Evolutionary conservation across 2,329 filamentous ascomycete species (phyloP).

Genomic region (Cordyceps cicadae): DNA sequence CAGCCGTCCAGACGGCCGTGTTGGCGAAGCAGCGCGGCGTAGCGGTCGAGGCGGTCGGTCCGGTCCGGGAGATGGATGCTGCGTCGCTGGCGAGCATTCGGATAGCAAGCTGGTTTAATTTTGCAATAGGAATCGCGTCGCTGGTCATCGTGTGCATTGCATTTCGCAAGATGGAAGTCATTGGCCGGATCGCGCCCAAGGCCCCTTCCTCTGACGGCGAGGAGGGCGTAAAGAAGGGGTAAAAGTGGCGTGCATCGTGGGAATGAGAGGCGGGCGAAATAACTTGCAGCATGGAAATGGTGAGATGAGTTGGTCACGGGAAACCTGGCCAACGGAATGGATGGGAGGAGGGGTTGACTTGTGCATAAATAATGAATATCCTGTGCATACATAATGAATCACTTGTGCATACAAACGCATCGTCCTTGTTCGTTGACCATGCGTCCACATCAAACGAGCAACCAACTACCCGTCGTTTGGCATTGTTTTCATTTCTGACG

Average conservation of each 20-base stretch:
- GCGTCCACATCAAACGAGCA: no score
- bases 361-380: not conserved
- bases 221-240: conserved; percentile 14
- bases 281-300: not conserved
- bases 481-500: no score
- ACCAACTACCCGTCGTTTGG: no score
- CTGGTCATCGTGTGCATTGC: conserved; percentile 36
- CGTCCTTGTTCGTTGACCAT: not conserved
- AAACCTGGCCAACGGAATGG: not conserved
- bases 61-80: conserved; percentile 34
- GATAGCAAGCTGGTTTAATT: conserved; percentile 45
- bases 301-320: not conserved
- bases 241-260: not conserved
- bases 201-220: conserved; percentile 10
- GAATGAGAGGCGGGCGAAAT: not conserved
- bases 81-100: conserved; percentile 40
- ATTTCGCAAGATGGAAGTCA: conserved; percentile 45
- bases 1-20: conserved; percentile 55
- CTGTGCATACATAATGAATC: not conserved
- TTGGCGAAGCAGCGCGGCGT: conserved; percentile 42
- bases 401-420: no score
- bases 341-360: not conserved
- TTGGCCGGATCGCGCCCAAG: conserved; percentile 31
- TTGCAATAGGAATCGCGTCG: conserved; percentile 36
- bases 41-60: conserved; percentile 34